Evolutionary conservation across 2,329 filamentous ascomycete genomes (phyloP).

Genomic region (Polytolypa hystricis): DNA sequence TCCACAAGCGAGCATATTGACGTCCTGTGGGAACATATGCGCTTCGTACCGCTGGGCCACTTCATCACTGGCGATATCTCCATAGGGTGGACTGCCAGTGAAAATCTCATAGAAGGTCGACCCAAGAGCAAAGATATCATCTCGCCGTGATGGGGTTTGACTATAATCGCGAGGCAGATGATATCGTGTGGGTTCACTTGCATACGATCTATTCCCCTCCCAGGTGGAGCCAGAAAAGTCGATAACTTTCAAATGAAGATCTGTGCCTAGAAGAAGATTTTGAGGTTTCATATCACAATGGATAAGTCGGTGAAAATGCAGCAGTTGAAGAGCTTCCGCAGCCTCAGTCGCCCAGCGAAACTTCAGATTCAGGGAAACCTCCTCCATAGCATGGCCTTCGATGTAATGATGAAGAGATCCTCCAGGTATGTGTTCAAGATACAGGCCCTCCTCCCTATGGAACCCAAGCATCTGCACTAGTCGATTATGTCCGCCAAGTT

Average conservation of each 20-base stretch:
- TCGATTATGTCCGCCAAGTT: too few species aligned
- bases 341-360: slow-evolving; percentile 13
- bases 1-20: neutral
- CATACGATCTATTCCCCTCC: slow-evolving; percentile 11
- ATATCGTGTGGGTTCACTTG: slow-evolving; percentile 9
- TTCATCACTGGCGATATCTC: slow-evolving; percentile 9
- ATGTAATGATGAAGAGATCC: too few species aligned
- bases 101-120: slow-evolving; percentile 6
- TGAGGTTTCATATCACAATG: slow-evolving; percentile 15
- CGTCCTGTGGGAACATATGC: neutral
- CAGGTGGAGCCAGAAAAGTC: slow-evolving; percentile 15
- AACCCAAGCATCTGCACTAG: too few species aligned
- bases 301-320: slow-evolving; percentile 12
- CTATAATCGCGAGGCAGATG: slow-evolving; percentile 8
- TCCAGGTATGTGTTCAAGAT: too few species aligned
- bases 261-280: slow-evolving; percentile 15
- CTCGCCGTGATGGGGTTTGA: slow-evolving; percentile 3
- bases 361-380: slow-evolving; percentile 8
- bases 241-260: slow-evolving; percentile 14
- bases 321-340: slow-evolving; percentile 13
- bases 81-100: slow-evolving; percentile 6
- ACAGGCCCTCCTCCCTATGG: too few species aligned
- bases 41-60: neutral
- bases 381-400: too few species aligned
- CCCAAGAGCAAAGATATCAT: slow-evolving; percentile 9